Percentiles rank a stretch among this genome's conserved stretches.
Evolutionary conservation across 345 rosid genomes (phyloP).

Genomic region (Populus euphratica): DNA sequence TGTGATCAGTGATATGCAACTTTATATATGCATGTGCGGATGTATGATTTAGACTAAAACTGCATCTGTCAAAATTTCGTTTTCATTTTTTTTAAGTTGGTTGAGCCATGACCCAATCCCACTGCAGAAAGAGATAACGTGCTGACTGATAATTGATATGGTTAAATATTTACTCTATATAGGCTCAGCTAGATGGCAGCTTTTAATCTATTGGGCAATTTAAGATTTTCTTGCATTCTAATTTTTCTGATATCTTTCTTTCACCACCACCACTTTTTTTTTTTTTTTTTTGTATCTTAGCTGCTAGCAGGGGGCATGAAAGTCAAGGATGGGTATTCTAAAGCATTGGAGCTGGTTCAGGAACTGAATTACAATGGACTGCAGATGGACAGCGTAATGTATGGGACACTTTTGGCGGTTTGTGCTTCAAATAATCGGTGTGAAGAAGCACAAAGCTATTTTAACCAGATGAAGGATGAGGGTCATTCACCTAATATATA

Average conservation of each 20-base stretch:
- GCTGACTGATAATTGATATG: background rate
- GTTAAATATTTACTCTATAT: background rate
- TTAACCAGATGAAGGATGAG: constrained; percentile 72
- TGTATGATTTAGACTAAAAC: background rate
- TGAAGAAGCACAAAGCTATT: constrained; percentile 68
- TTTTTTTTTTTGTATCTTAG: constrained; percentile 37
- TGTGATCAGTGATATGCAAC: background rate
- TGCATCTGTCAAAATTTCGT: background rate
- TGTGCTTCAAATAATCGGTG: constrained; percentile 78
- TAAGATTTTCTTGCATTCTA: background rate
- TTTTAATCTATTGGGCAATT: background rate
- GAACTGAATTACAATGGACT: constrained; percentile 55
- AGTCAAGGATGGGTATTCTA: constrained; percentile 57
- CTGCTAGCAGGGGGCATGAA: constrained; percentile 86
- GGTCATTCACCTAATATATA: constrained; percentile 67
- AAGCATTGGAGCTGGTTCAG: constrained; percentile 65
- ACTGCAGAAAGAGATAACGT: background rate
- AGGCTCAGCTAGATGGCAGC: background rate
- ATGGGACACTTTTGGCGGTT: constrained; percentile 78
- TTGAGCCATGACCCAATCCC: background rate
- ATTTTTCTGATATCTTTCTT: background rate
- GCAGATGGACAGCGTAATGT: constrained; percentile 73
- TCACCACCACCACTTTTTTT: constrained; percentile 14
- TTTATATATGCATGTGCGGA: background rate
- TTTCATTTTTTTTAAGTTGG: background rate